Conservation (phyloP, 129 eudicot species). For the Deinandra increscens region DNA sequence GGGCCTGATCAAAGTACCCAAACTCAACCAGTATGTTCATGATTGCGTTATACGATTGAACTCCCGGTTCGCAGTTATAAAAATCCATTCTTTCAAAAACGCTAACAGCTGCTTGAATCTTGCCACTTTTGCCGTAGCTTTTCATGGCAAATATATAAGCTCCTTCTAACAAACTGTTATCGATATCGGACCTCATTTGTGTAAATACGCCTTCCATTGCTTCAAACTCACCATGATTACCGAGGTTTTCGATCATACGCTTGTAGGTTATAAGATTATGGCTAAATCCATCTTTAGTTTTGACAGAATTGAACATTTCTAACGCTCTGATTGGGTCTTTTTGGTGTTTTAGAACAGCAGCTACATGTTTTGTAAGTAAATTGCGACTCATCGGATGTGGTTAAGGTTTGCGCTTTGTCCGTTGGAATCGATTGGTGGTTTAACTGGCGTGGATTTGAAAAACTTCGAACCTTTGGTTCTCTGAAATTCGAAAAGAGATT, state of each 20-base stretch:
- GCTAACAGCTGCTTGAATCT: constrained; percentile 78
- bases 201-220: constrained; percentile 70
- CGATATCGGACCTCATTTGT: constrained; percentile 65
- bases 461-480: too few relatives aligned
- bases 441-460: too few relatives aligned
- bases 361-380: constrained; percentile 87
- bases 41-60: constrained; percentile 64
- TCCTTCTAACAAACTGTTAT: constrained; percentile 59
- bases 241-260: constrained; percentile 77
- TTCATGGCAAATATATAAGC: constrained; percentile 66
- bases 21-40: constrained; percentile 83
- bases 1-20: constrained; percentile 75
- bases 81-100: constrained; percentile 96
- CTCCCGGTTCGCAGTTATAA: constrained; percentile 68
- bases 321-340: constrained; percentile 86
- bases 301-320: constrained; percentile 70
- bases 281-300: constrained; percentile 67
- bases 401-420: constrained; percentile 9
- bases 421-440: too few relatives aligned
- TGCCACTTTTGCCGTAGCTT: constrained; percentile 76
- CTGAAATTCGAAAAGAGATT: too few relatives aligned
- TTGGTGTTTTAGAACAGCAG: constrained; percentile 70
- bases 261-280: constrained; percentile 73
- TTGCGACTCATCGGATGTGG: constrained; percentile 52
- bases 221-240: constrained; percentile 65